phyloP scores from a whole-genome alignment of 1,139 yeast genomes.

The Lodderomyces jiufengensis region DNA sequence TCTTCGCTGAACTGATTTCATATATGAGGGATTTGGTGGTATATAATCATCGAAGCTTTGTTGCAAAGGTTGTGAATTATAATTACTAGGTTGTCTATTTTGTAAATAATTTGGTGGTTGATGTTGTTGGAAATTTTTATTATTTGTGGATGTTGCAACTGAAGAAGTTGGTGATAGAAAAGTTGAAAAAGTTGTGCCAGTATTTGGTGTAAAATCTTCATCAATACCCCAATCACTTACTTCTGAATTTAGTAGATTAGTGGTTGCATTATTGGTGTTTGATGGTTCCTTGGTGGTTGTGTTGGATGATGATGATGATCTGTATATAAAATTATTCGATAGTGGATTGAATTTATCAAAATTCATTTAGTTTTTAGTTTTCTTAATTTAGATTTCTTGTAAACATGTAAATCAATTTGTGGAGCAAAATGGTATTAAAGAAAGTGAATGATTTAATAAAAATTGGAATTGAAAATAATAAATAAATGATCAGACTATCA shows the following conservation, averaged over 20 bases:
- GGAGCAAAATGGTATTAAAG: too few relatives aligned
- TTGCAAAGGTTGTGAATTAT: too few relatives aligned
- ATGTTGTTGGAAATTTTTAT: too few relatives aligned
- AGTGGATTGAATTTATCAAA: constrained; percentile 32
- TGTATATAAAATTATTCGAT: constrained; percentile 11
- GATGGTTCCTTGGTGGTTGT: constrained; percentile 2
- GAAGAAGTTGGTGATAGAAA: constrained; percentile 17
- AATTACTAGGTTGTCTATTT: constrained; percentile 1
- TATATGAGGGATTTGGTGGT: constrained; percentile 2
- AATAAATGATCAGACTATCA: too few relatives aligned
- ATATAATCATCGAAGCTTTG: not conserved
- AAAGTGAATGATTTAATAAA: too few relatives aligned
- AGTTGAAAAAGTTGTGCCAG: constrained; percentile 12
- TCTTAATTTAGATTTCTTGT: too few relatives aligned
- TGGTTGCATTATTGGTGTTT: not conserved
- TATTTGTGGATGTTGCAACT: not conserved
- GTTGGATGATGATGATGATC: too few relatives aligned
- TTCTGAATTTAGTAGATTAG: constrained; percentile 12
- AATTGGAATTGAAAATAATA: not conserved
- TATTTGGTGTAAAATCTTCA: constrained; percentile 18
- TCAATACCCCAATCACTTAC: constrained; percentile 46
- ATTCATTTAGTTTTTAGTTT: constrained; percentile 29
- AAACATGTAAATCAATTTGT: too few relatives aligned
- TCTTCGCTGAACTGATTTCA: constrained; percentile 1
- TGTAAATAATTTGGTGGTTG: constrained; percentile 6